These are phyloP conservation scores for Ganoderma lucidum DNA, from an alignment of 1,284 basidiomycete species.

Conservation along the genomic window DNA sequence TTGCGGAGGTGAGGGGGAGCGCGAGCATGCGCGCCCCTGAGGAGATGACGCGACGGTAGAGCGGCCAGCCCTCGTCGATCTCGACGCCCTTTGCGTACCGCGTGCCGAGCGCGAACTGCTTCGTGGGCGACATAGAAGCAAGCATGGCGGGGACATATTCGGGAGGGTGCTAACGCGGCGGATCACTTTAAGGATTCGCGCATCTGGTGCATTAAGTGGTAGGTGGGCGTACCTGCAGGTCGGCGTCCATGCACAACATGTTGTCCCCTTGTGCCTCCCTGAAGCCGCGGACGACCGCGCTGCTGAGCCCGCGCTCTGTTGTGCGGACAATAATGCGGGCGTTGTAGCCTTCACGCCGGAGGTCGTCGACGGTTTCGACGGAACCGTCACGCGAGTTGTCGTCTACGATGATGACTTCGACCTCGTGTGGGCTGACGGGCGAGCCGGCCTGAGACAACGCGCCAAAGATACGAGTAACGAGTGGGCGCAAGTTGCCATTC, in stretches of 20 bases:
- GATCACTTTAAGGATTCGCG: background rate
- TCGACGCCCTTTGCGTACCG: conserved; percentile 52
- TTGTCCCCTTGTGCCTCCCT: conserved; percentile 48
- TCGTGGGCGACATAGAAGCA: conserved; percentile 42
- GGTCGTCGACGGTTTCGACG: conserved; percentile 47
- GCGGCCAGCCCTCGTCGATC: conserved; percentile 54
- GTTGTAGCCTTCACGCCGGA: conserved; percentile 50
- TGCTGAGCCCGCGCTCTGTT: conserved; percentile 50
- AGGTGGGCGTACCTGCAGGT: conserved; percentile 43
- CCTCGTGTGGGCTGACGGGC: conserved; percentile 39
- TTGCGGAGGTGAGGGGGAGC: conserved; percentile 48
- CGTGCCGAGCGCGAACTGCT: conserved; percentile 51
- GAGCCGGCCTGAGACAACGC: conserved; percentile 41
- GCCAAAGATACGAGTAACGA: conserved; percentile 48
- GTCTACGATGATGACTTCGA: conserved; percentile 57
- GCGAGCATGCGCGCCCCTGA: conserved; percentile 53
- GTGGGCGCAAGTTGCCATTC: conserved; percentile 51
- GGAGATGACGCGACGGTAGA: conserved; percentile 52
- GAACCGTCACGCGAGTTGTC: conserved; percentile 57
- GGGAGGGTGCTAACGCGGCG: conserved; percentile 49
- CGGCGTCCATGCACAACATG: conserved; percentile 56
- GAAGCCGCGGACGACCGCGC: conserved; percentile 53
- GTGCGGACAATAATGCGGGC: conserved; percentile 52
- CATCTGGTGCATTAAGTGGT: background rate
- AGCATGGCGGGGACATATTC: conserved; percentile 49